A percentile compares a stretch with the other conserved stretches of the same genome.
These are phyloP conservation scores for Lipomyces lipofer DNA, from an alignment of 805 yeast species.

Conservation along the genomic window DNA sequence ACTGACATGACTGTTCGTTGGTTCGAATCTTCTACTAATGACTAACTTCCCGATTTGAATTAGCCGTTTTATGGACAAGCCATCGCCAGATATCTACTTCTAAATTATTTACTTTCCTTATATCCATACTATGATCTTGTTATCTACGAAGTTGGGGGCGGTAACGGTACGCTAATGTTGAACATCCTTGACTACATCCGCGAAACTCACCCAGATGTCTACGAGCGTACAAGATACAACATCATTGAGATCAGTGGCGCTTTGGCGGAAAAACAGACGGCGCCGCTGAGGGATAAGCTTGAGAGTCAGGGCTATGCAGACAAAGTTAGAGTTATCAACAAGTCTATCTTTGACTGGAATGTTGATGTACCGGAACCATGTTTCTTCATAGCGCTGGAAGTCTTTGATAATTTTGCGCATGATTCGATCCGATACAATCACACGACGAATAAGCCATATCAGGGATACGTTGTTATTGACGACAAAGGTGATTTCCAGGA, in stretches of 20 bases:
- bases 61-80: conserved; percentile 80
- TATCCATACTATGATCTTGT: conserved; percentile 71
- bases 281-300: conserved; percentile 41
- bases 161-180: conserved; percentile 82
- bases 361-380: conserved; percentile 52
- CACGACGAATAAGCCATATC: conserved; percentile 63
- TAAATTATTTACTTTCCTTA: conserved; percentile 64
- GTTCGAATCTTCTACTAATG: neutral
- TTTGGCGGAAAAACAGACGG: conserved; percentile 58
- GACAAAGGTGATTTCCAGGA: conserved; percentile 74
- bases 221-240: conserved; percentile 62
- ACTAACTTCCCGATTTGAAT: neutral
- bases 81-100: conserved; percentile 73
- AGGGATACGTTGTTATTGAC: conserved; percentile 75
- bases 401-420: conserved; percentile 81
- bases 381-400: conserved; percentile 77
- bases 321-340: conserved; percentile 65
- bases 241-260: conserved; percentile 70
- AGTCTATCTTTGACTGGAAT: conserved; percentile 76
- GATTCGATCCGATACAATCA: conserved; percentile 77
- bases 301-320: conserved; percentile 49
- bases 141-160: conserved; percentile 88
- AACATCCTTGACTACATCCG: conserved; percentile 68
- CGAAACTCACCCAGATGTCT: conserved; percentile 69
- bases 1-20: neutral